Evolutionary conservation across 2,329 filamentous ascomycete genomes (phyloP).

Genomic region (Pseudonectria buxi): DNA sequence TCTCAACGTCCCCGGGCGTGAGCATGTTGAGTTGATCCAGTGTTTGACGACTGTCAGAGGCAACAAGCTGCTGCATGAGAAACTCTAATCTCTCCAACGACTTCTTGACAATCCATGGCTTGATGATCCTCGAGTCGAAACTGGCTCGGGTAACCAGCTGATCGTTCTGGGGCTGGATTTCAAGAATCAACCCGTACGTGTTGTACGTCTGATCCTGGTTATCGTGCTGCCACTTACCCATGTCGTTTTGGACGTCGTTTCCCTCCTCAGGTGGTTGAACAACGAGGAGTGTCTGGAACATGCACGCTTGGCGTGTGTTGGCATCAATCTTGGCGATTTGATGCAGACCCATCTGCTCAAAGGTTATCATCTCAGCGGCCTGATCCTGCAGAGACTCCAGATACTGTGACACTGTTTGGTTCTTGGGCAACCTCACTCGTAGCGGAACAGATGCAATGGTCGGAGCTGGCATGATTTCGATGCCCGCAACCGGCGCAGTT

Average conservation of each 20-base stretch:
- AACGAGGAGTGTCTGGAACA: constrained; percentile 7
- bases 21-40: neutral
- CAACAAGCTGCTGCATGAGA: neutral
- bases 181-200: constrained; percentile 3
- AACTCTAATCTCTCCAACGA: neutral
- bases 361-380: constrained; percentile 9
- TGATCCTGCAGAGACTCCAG: constrained; percentile 26
- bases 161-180: neutral
- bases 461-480: constrained; percentile 16
- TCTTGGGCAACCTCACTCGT: constrained; percentile 19
- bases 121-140: constrained; percentile 2
- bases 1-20: neutral
- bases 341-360: constrained; percentile 12
- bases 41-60: no score
- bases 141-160: neutral
- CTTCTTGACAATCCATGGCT: neutral
- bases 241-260: neutral
- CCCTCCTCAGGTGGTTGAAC: constrained; percentile 2
- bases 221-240: constrained; percentile 4
- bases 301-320: constrained; percentile 1
- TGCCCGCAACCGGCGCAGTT: constrained; percentile 11
- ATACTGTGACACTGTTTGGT: constrained; percentile 28
- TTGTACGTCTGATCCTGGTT: constrained; percentile 1
- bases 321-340: constrained; percentile 6
- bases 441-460: constrained; percentile 29